Conservation (phyloP, 306 rosid genomes). For the Oemleria cerasiformis region DNA sequence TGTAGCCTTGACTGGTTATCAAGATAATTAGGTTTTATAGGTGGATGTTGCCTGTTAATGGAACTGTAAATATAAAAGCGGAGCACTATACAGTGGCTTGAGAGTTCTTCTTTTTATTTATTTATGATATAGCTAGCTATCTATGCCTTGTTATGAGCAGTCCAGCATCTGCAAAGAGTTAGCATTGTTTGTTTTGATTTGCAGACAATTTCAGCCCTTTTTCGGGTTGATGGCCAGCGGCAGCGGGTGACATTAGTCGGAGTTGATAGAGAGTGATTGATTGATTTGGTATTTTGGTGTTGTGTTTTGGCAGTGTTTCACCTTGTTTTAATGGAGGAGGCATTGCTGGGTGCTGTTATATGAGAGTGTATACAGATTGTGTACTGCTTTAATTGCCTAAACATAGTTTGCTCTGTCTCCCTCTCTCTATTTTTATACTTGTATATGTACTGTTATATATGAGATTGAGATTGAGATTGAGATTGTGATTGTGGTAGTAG, state of each 20-base stretch:
- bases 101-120: background rate
- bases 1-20: conserved; percentile 7
- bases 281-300: background rate
- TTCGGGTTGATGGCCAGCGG: background rate
- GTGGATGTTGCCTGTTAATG: background rate
- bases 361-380: background rate
- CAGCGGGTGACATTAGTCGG: background rate
- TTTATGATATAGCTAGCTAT: too few species aligned
- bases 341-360: background rate
- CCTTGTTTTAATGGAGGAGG: conserved; percentile 11
- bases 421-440: background rate
- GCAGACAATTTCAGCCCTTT: background rate
- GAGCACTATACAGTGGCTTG: background rate
- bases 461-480: background rate
- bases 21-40: background rate
- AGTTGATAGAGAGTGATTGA: background rate
- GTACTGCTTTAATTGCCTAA: background rate
- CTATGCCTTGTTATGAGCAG: background rate
- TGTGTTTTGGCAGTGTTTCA: background rate
- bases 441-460: background rate
- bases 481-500: too few species aligned
- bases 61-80: conserved; percentile 13
- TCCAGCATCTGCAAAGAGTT: background rate
- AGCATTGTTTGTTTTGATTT: background rate
- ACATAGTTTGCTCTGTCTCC: background rate